Evolutionary conservation across 306 rosid species (phyloP), one percentile per base, ranked within the genome.

Genomic region (Elaeagnus macrophylla): DNA sequence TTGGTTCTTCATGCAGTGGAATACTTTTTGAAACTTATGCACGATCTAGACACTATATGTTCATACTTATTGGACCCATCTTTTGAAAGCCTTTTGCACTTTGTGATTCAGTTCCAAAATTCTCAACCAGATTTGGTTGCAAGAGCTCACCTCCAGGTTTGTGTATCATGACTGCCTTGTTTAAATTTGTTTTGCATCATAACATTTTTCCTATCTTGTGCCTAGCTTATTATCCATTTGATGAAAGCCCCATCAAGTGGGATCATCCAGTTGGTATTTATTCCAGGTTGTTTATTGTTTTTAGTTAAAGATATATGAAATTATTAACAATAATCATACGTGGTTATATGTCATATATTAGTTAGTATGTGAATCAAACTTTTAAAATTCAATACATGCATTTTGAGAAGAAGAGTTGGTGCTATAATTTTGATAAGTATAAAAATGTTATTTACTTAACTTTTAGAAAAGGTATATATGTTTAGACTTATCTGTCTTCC

Each of bases 141-240:
- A 59, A 87, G 97, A 71, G 79, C 97, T 59, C 96, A 81, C 77
- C 96, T 91, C 58, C 97, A 91, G 95, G 97, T 86, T n/a, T 51
- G 67, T 63, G 42, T 67, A 61, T 60, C 48, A 54, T 53, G 36
- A 45, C 43, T 48, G 55, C 14, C 15, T 53, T 46, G 19, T 59
- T 60, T 68, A 19, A 54, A 37, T 53, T 16, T 54, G 37, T 57
- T 13, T 56, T 44, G 60, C 39, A 63, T 53, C 40, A 53, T 36
- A 62, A 35, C 49, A 19, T n/a, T 41, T 8, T 5, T n/a, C 39
- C 48, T 19, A 11, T 46, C 38, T 50, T 16, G 32, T 58, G 38
- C 19, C 8, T 44, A 16, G 12, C 18, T 16, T 49, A 57, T 7
- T 51, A 11, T 14, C 1, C 54, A 18, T 51, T 20, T 12, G 55